These are phyloP conservation scores for Simplicillium sp. DNA, from an alignment of 2,329 filamentous ascomycete genomes.

Conservation along the genomic window DNA sequence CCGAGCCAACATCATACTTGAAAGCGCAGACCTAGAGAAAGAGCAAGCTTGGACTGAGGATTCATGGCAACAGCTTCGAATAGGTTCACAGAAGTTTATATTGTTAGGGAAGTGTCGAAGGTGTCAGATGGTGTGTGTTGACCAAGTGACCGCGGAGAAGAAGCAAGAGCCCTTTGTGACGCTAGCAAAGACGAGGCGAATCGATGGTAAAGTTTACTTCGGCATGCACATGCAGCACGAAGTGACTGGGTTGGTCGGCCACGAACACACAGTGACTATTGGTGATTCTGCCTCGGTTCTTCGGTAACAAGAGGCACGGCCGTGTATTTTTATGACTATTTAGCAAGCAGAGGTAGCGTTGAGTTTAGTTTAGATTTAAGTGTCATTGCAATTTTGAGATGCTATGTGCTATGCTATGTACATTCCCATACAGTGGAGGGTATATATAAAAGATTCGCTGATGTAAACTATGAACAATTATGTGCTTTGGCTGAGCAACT, in stretches of 20 bases:
- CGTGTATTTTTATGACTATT: not conserved
- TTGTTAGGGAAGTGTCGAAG: constrained; percentile 77
- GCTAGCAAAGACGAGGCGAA: constrained; percentile 74
- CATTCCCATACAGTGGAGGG: too few relatives aligned
- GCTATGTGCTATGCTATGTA: not conserved
- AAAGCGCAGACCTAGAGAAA: constrained; percentile 27
- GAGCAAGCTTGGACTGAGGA: constrained; percentile 69
- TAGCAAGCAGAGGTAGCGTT: not conserved
- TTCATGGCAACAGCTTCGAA: constrained; percentile 57
- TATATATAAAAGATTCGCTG: too few relatives aligned
- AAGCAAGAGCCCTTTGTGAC: constrained; percentile 83
- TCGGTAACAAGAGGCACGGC: constrained; percentile 10
- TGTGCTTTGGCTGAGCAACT: not conserved
- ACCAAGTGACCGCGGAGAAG: constrained; percentile 71
- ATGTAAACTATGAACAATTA: too few relatives aligned
- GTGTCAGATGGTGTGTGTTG: constrained; percentile 94
- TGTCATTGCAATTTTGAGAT: not conserved
- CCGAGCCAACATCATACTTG: constrained; percentile 76
- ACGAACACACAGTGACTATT: not conserved
- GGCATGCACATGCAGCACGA: constrained; percentile 65
- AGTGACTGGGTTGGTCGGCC: not conserved
- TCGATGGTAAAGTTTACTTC: constrained; percentile 81
- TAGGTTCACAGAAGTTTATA: constrained; percentile 56
- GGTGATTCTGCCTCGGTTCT: not conserved
- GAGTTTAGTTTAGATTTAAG: not conserved